These are phyloP conservation scores for Pleurostoma richardsiae DNA, from an alignment of 2,329 filamentous ascomycete genomes.

Conservation along the genomic window DNA sequence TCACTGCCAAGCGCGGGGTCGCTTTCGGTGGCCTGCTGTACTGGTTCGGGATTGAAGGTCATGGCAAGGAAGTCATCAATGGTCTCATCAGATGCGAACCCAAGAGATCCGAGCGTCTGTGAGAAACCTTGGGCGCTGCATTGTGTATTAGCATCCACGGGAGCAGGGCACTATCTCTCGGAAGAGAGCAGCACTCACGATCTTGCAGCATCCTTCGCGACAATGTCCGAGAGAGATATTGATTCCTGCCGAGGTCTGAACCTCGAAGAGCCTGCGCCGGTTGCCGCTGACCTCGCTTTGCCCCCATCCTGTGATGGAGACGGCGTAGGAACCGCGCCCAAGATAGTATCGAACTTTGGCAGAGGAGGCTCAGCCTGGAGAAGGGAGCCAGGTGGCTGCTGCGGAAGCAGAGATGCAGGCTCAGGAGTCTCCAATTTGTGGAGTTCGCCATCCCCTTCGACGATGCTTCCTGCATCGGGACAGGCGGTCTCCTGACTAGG, in stretches of 20 bases:
- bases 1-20: conserved; percentile 15
- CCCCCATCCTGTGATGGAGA: conserved; percentile 12
- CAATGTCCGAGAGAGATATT: conserved; percentile 25
- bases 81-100: conserved; percentile 29
- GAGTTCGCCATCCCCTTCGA: background rate
- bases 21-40: conserved; percentile 13
- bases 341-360: conserved; percentile 5
- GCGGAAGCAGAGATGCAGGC: conserved; percentile 6
- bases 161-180: background rate
- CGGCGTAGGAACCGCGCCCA: conserved; percentile 8
- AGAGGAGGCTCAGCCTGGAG: background rate
- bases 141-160: conserved; percentile 1
- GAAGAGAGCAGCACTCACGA: conserved; percentile 16
- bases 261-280: background rate
- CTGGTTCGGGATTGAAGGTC: conserved; percentile 26
- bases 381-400: conserved; percentile 2
- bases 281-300: conserved; percentile 7
- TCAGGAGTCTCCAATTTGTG: conserved; percentile 3
- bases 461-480: conserved; percentile 2
- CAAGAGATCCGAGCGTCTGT: conserved; percentile 27
- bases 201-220: conserved; percentile 27
- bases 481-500: conserved; percentile 3
- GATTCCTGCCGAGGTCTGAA: conserved; percentile 9
- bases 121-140: conserved; percentile 24
- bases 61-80: conserved; percentile 29